phyloP scores from a whole-genome alignment of 768 basidiomycete species.

The Pulveroboletus ravenelii region DNA sequence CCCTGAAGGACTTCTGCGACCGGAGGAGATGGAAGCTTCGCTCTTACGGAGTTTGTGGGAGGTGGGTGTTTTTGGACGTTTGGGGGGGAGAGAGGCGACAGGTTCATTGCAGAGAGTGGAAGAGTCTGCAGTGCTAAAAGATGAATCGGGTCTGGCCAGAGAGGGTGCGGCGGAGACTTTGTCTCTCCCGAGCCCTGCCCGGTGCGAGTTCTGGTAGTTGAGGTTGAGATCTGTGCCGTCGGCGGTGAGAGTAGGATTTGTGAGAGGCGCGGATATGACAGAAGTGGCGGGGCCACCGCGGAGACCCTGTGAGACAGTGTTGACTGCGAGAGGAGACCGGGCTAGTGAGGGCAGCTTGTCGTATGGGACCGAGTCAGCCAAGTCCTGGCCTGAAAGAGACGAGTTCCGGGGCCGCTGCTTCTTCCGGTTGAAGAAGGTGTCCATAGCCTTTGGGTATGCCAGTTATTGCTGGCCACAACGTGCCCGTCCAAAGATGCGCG shows the following conservation, averaged over 20 bases:
- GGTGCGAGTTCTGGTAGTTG: slow-evolving; percentile 49
- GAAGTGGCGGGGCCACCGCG: slow-evolving; percentile 33
- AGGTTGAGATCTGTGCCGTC: slow-evolving; percentile 72
- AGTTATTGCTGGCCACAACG: slow-evolving; percentile 13
- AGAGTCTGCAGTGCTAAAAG: slow-evolving; percentile 52
- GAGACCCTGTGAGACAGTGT: slow-evolving; percentile 51
- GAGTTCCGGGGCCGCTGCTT: slow-evolving; percentile 55
- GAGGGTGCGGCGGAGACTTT: slow-evolving; percentile 30
- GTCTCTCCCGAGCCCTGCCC: slow-evolving; percentile 51
- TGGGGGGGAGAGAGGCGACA: slow-evolving; percentile 33
- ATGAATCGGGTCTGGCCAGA: slow-evolving; percentile 44
- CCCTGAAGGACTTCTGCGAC: slow-evolving; percentile 44
- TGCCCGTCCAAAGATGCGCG: slow-evolving; percentile 1
- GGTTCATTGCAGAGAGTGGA: slow-evolving; percentile 56
- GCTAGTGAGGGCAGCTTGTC: slow-evolving; percentile 54
- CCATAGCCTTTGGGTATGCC: slow-evolving; percentile 41
- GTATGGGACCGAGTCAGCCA: slow-evolving; percentile 70
- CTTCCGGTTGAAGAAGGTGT: slow-evolving; percentile 62
- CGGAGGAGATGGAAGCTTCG: slow-evolving; percentile 52
- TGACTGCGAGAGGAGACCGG: slow-evolving; percentile 56
- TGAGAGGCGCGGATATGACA: slow-evolving; percentile 74
- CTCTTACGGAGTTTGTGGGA: slow-evolving; percentile 41
- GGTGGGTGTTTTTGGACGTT: slow-evolving; percentile 33
- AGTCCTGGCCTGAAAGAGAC: slow-evolving; percentile 56
- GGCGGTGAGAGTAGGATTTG: slow-evolving; percentile 72